phyloP scores from a whole-genome alignment of 1,284 basidiomycete genomes.

The Schizophyllum amplum region DNA sequence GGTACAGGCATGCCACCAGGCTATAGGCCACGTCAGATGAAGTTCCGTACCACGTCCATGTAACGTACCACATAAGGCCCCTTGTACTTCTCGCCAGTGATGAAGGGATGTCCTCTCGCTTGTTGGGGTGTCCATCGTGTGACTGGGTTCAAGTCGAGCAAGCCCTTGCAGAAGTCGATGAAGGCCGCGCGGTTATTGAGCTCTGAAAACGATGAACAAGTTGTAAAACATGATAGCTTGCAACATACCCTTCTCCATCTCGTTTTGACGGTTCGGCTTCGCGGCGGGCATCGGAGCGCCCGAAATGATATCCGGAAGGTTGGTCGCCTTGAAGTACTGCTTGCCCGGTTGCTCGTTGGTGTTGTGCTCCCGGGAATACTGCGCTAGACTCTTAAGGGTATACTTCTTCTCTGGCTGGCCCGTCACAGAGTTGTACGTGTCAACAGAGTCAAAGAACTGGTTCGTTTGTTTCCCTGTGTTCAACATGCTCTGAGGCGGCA shows the following conservation, averaged over 20 bases:
- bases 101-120: constrained; percentile 93
- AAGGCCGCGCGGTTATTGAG: constrained; percentile 91
- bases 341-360: constrained; percentile 96
- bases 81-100: constrained; percentile 92
- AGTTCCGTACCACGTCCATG: constrained; percentile 7
- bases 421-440: constrained; percentile 60
- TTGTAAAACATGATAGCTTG: constrained; percentile 4
- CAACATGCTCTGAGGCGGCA: constrained; percentile 90
- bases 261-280: constrained; percentile 73
- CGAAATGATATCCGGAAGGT: constrained; percentile 93
- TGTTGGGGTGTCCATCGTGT: constrained; percentile 97
- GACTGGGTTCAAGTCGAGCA: constrained; percentile 91
- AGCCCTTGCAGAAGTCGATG: constrained; percentile 95
- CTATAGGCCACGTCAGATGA: constrained; percentile 21
- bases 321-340: constrained; percentile 96
- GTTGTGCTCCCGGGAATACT: constrained; percentile 92
- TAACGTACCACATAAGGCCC: constrained; percentile 78
- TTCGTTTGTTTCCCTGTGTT: constrained; percentile 93
- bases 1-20: constrained; percentile 38
- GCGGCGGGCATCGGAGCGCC: constrained; percentile 84
- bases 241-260: constrained; percentile 83
- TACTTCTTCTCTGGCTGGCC: constrained; percentile 77
- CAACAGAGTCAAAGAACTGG: constrained; percentile 87
- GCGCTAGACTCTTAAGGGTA: constrained; percentile 86
- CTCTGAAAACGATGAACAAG: constrained; percentile 41